Evolutionary conservation across 805 yeast genomes (phyloP), one percentile per base, ranked within the genome.

Genomic region (Priceomyces haplophilus): DNA sequence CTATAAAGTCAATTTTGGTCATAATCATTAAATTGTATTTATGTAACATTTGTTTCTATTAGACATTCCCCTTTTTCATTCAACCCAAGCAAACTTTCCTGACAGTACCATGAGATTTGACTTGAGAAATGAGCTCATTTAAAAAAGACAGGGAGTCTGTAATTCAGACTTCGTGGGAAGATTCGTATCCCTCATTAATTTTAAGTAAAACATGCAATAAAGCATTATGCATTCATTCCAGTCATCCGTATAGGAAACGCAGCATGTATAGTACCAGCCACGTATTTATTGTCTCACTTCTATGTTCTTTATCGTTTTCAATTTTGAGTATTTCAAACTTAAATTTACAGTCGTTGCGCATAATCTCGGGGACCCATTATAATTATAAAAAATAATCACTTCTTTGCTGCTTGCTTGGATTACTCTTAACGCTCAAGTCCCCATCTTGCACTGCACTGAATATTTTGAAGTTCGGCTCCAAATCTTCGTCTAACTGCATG

Each of bases 401-500:
- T 50, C 75, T 65, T 53, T 69, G 74, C 53, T 67, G 73, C 48
- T 69, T 70, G 39, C 43, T 59, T 32, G 65, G 54, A 45, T 61
- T 68, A 46, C 65, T 63, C 48, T 69, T 69, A 5, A 63, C 69
- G 13, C 61, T 57, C 45, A 69, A 52, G 51, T 69, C 76, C 32
- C 88, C 95, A 61, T 88, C 97, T 48, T 93, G 95, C 36, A 91
- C 99, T 8, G 98, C 98, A 55, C 88, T 83, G 66, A 93, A 93
- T 17, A 93, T 93, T 59, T 88, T 87, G 69, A 93, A 93, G 56
- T 86, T 84, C 8, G 97, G 97, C 50, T 81, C 85, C 54, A 86
- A 70, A 52, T 83, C 83, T 50, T 88, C 96, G 55, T 84, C 95
- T 42, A 93, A 86, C 62, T 89, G 88, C 99, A 91, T 91, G 13